These are phyloP conservation scores for Clavulina sp. DNA, from an alignment of 768 basidiomycete genomes.

Conservation along the genomic window DNA sequence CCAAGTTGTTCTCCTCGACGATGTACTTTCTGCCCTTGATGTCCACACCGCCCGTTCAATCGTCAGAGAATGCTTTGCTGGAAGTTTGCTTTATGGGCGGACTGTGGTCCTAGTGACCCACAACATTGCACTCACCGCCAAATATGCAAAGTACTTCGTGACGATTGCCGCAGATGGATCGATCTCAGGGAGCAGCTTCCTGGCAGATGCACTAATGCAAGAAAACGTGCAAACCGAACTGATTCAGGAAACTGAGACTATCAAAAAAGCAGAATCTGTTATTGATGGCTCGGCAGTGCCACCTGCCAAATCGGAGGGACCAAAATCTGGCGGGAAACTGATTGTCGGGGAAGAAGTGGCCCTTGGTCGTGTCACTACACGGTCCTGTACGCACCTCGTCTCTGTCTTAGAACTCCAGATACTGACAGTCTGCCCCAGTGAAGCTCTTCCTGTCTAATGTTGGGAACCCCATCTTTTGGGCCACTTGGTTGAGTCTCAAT, in stretches of 20 bases:
- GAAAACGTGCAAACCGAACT: slow-evolving; percentile 15
- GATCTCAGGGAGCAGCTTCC: slow-evolving; percentile 30
- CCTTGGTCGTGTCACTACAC: slow-evolving; percentile 39
- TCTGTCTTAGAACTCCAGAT: not conserved
- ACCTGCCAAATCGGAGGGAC: not conserved
- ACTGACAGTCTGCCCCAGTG: slow-evolving; percentile 1
- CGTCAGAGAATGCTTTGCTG: slow-evolving; percentile 21
- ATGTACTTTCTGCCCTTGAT: slow-evolving; percentile 49
- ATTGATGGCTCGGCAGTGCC: slow-evolving; percentile 17
- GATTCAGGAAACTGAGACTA: slow-evolving; percentile 19
- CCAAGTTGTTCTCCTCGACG: slow-evolving; percentile 62
- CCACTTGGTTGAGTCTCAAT: no score
- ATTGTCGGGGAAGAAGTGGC: slow-evolving; percentile 46
- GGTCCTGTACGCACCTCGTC: slow-evolving; percentile 19
- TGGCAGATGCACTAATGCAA: slow-evolving; percentile 30
- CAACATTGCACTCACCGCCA: slow-evolving; percentile 33
- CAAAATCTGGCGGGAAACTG: slow-evolving; percentile 32
- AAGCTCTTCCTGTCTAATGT: not conserved
- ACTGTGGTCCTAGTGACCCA: slow-evolving; percentile 24
- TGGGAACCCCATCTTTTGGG: not conserved
- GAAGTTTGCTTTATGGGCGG: slow-evolving; percentile 19
- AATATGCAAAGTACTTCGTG: slow-evolving; percentile 39
- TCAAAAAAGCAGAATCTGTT: not conserved
- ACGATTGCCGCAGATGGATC: slow-evolving; percentile 36
- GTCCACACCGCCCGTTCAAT: slow-evolving; percentile 35